Base-by-base conservation (phyloP, 495 filamentous ascomycete species). In the Trichoderma gamsii region DNA sequence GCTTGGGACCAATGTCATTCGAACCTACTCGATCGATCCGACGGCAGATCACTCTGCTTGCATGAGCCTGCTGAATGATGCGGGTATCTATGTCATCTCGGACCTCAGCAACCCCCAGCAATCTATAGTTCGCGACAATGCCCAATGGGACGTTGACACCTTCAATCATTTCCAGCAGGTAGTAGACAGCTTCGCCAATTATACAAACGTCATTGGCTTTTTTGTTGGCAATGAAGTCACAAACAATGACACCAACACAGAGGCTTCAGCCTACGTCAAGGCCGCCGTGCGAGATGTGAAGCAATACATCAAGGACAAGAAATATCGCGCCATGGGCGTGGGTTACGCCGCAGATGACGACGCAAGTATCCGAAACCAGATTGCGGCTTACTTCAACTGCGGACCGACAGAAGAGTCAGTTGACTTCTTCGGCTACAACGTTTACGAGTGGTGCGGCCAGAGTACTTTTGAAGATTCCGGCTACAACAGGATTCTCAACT, bases 401-500 rank as follows among this genome's bases (percentile, higher is more conserved):
- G 90, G 90, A 64, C 76, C 84, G 35, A 68, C 80, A 32, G 79
- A 80, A 0, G 81, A 85, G 16, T 79, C 86, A 46, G 93, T 97
- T 70, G 94, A 98, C 77, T 97, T 92, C 83, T 97, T 92, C 91
- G 95, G 95, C 63, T 97, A 97, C 85, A 99, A 98, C 79, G 93
- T 97, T 81, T 98, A 98, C 81, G 93, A 91, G 46, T 99, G 95
- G 95, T 99, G 95, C 75, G 95, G 95, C 64, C 74, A 91, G 63
- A 93, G 88, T 67, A 85, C 83, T 65, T 94, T 89, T 74, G 72
- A 79, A 63, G 70, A 77, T 15, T 97, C 94, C 0, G 90, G 91
- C 18, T 99, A 92, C 77, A 82, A 90, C 70, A 83, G 83, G 29
- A 88, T 92, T 72, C 92, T 92, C 43, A 78, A 88, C 51, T 92